phyloP scores from a whole-genome alignment of 2,329 filamentous ascomycete species.

The Hymenoscyphus fraxineus region DNA sequence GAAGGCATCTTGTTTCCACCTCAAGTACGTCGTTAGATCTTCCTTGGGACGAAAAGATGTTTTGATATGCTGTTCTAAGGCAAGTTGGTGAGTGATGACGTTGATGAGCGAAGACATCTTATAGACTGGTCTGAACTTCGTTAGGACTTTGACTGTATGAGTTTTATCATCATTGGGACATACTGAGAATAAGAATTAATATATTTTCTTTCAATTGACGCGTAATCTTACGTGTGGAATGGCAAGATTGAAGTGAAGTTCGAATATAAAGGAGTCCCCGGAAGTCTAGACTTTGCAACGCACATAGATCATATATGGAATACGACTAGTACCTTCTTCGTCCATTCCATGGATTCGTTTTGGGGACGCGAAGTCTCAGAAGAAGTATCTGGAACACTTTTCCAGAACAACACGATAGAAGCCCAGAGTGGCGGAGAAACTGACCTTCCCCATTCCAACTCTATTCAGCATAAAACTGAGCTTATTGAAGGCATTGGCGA shows the following conservation, averaged over 20 bases:
- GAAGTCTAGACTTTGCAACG: not conserved
- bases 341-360: not conserved
- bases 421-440: not conserved
- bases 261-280: not conserved
- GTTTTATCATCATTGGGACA: not conserved
- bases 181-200: not conserved
- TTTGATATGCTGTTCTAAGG: not conserved
- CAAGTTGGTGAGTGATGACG: not conserved
- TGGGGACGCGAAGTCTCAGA: not conserved
- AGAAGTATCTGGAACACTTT: not conserved
- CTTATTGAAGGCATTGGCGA: too few species aligned
- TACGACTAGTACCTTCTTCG: not conserved
- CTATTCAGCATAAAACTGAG: not conserved
- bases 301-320: not conserved
- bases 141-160: not conserved
- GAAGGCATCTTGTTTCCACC: not conserved
- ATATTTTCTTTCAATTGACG: not conserved
- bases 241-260: not conserved
- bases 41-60: not conserved
- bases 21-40: not conserved
- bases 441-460: not conserved
- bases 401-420: not conserved
- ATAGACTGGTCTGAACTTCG: not conserved
- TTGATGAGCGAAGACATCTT: not conserved
- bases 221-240: not conserved